These are phyloP conservation scores for Beauveria brongniartii DNA, from an alignment of 2,329 filamentous ascomycete genomes.

Conservation along the genomic window DNA sequence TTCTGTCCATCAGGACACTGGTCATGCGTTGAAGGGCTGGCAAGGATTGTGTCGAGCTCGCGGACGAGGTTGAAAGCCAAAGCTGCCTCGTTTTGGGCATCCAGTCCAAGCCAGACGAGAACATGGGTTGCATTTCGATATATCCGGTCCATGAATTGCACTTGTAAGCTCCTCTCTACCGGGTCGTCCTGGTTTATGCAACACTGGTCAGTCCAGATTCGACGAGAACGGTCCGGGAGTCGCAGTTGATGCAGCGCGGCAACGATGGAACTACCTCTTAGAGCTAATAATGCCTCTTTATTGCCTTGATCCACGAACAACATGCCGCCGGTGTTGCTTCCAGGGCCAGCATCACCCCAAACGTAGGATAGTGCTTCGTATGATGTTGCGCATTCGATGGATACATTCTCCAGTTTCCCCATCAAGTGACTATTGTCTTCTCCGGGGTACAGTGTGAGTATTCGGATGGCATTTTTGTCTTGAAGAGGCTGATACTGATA, in stretches of 20 bases:
- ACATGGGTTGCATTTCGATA: conserved; percentile 26
- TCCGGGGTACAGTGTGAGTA: no score
- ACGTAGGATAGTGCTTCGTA: no score
- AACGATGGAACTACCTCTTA: conserved; percentile 13
- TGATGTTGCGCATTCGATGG: no score
- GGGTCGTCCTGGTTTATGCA: conserved; percentile 33
- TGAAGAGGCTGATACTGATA: no score
- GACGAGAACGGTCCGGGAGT: conserved; percentile 16
- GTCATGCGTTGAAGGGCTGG: conserved; percentile 12
- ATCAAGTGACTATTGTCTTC: no score
- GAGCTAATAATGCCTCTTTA: no score
- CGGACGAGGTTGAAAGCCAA: background rate
- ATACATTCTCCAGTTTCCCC: no score
- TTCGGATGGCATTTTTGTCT: no score
- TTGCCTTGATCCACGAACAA: no score
- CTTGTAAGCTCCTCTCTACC: conserved; percentile 27
- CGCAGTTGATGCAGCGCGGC: conserved; percentile 24
- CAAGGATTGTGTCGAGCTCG: no score
- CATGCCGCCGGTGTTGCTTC: no score
- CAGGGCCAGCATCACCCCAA: no score
- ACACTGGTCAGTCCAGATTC: conserved; percentile 33
- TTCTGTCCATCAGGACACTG: conserved; percentile 23
- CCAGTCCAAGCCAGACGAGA: conserved; percentile 28
- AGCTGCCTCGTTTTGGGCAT: conserved; percentile 22
- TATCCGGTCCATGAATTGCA: conserved; percentile 30